Evolutionary conservation across 2,329 filamentous ascomycete genomes (phyloP).

Genomic region (Elsinoe ampelina): DNA sequence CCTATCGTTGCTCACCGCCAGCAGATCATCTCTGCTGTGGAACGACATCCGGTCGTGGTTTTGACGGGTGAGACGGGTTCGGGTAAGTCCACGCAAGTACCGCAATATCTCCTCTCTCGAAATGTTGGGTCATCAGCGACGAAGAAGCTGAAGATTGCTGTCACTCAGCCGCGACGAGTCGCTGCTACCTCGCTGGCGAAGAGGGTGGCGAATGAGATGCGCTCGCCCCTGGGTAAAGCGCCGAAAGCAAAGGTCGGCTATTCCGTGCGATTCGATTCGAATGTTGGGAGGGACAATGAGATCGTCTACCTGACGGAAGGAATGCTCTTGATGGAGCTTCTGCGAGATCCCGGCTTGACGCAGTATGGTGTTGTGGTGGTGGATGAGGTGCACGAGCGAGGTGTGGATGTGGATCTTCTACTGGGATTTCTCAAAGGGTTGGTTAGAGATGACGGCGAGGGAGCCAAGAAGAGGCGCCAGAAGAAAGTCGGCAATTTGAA

Average conservation of each 20-base stretch:
- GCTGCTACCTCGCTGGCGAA: constrained; percentile 85
- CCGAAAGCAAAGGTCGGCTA: constrained; percentile 69
- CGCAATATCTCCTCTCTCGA: constrained; percentile 65
- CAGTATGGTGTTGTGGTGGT: constrained; percentile 87
- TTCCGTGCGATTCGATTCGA: constrained; percentile 87
- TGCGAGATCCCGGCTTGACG: constrained; percentile 70
- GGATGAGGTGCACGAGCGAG: constrained; percentile 94
- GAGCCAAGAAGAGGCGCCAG: constrained; percentile 54
- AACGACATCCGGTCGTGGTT: constrained; percentile 60
- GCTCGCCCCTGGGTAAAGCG: constrained; percentile 50
- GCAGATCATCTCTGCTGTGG: constrained; percentile 57
- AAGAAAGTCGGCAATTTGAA: constrained; percentile 57
- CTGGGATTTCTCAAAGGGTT: constrained; percentile 81
- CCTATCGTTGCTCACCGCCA: constrained; percentile 71
- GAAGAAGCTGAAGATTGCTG: constrained; percentile 79
- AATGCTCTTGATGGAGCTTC: constrained; percentile 87
- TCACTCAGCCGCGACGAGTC: constrained; percentile 88
- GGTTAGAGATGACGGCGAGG: constrained; percentile 49
- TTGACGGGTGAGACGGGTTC: constrained; percentile 91
- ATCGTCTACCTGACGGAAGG: constrained; percentile 96
- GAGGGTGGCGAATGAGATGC: constrained; percentile 78
- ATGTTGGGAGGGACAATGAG: constrained; percentile 67
- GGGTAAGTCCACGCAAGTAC: constrained; percentile 93
- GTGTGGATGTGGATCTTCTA: constrained; percentile 85
- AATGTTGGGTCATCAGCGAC: constrained; percentile 54